Base-by-base conservation (phyloP, 140 eudicot genomes). In the Cichorium intybus region DNA sequence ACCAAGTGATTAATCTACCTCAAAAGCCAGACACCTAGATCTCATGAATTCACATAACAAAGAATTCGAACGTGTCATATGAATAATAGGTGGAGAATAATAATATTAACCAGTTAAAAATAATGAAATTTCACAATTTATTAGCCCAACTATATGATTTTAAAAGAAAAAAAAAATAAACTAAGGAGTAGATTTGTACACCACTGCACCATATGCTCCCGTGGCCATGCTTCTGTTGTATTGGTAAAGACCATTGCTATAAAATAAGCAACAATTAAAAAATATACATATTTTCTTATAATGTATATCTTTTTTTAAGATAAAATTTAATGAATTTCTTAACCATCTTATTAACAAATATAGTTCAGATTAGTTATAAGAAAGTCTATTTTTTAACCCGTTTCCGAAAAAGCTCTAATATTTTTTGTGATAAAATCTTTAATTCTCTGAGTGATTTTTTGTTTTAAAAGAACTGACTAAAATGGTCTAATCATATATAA, bases 161-260 rank as follows among this genome's bases (percentile, higher is more conserved):
- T 3, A 56, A 10, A 56, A 11, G 4, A 20, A 68, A 27, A 7
- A 41, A 57, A 16, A 27, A 8, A 35, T 12, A 43, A 41, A 58
- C 5, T 4, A 68, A 56, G 65, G 28, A 71, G 81, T 55, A 70
- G 75, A 60, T 71, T 80, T 47, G n/a, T n/a, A n/a, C n/a, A n/a
- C n/a, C n/a, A n/a, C n/a, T 9, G 20, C 39, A 18, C 69, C 77
- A 79, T 73, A 84, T 75, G 85, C 68, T 53, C 39, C 73, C 68
- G 65, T 56, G 63, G 61, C 71, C 77, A 75, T 43, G 58, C 64
- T 83, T 72, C 72, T 74, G 73, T 59, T 79, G 87, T 56, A 62
- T 71, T 69, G 70, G 76, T 35, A 71, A 51, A 31, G 70, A 61
- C 43, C 70, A 51, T 37, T 60, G 18, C 62, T 6, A 35, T 71